Conservation (phyloP, 768 basidiomycete genomes). For the Xerocomellus intermedius region DNA sequence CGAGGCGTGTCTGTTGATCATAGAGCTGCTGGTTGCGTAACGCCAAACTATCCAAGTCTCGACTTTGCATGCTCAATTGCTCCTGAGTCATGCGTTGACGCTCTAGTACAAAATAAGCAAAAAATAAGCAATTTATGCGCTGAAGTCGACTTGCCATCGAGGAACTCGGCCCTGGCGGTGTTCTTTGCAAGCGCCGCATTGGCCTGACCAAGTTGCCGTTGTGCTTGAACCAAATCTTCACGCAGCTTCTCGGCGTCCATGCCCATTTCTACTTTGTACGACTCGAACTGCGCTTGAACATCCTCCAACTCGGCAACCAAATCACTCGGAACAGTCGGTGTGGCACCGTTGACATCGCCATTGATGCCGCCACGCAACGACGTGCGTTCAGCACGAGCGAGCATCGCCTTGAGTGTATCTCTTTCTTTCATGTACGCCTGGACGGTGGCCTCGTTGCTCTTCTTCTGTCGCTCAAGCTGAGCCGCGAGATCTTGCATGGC, state of each 20-base stretch:
- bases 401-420: constrained; percentile 77
- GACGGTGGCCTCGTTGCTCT: constrained; percentile 63
- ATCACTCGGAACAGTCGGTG: constrained; percentile 33
- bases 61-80: constrained; percentile 56
- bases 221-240: constrained; percentile 63
- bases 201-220: constrained; percentile 65
- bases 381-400: constrained; percentile 49
- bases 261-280: constrained; percentile 77
- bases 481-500: constrained; percentile 76
- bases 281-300: constrained; percentile 77
- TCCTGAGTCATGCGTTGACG: constrained; percentile 72
- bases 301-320: constrained; percentile 63
- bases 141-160: constrained; percentile 54
- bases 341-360: constrained; percentile 32
- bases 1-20: constrained; percentile 70
- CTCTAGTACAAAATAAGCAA: constrained; percentile 40
- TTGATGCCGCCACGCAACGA: constrained; percentile 24
- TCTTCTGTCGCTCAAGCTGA: constrained; percentile 78
- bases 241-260: constrained; percentile 69
- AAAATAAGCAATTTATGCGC: too few species aligned
- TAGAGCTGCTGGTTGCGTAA: constrained; percentile 72
- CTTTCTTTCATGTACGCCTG: constrained; percentile 85
- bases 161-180: constrained; percentile 76
- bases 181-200: constrained; percentile 75
- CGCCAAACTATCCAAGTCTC: constrained; percentile 63